Base-by-base conservation (phyloP, 768 basidiomycete genomes). In the Suillus subalutaceus region DNA sequence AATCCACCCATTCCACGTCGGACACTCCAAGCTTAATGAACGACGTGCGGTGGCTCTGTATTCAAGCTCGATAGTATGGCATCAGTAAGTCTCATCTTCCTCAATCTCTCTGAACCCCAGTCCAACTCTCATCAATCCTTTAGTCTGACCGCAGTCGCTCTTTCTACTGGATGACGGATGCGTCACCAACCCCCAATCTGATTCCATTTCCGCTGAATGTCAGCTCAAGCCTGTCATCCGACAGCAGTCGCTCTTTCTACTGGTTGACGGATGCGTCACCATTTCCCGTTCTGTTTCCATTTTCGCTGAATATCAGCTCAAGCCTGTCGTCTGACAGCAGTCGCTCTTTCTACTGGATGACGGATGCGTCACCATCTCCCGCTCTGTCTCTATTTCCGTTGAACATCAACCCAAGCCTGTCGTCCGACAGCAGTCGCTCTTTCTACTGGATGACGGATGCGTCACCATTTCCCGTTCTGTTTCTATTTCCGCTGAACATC, bases 11-110 rank as follows among this genome's bases (percentile, higher is more conserved):
- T 32, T 55, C 8, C 18, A 55, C 30, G 5, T 55, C 30, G 32
- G 53, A 55, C 53, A 32, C 53, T 55, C 18, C 52, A 53, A 53
- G 30, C 52, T 30, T 53, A 53, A 53, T 53, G 26, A 53, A 53
- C 9, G 30, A 20, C 32, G 18, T 55, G 53, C 10, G 18, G 5
- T 55, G 53, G 32, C 30, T 32, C 32, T 32, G 32, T 20, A 55
- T 55, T 55, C 30, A 55, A 55, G 30, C 53, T 32, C 18, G 53
- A 20, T 12, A 12, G 5, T 4, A 30, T 32, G 30, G 18, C 18
- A 55, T 32, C 32, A 53, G 30, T 53, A 55, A 55, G 18, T 55
- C 32, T 20, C 18, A 10, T 12, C 53, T 55, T 55, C 18, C 32
- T 55, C 53, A 30, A 30, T 5, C 20, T 55, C 53, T 55, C 53